Evolutionary conservation across 805 yeast genomes (phyloP), one percentile per base, ranked within the genome.

Genomic region (Nakazawaea anatomiae): DNA sequence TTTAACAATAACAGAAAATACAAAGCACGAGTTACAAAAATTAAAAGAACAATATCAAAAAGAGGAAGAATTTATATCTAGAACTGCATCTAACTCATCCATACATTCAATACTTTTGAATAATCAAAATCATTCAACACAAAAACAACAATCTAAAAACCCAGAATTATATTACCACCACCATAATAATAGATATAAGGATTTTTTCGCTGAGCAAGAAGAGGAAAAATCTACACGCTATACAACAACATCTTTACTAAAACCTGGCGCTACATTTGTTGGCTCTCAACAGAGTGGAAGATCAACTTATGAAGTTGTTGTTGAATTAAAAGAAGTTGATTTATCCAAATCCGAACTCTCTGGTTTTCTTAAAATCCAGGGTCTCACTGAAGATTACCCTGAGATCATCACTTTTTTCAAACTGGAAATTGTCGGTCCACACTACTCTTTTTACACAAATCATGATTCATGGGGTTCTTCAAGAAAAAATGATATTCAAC

Each of bases 281-380:
- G 95, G 95, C 2, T 76, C 81, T 27, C 95, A 87, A 60, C 85
- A 81, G 59, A 80, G 88, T 9, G 89, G 87, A 0, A 68, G 77
- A 53, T 74, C 80, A 3, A 76, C 79, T 4, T 85, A 83, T 63
- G 84, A 82, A 55, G 89, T 87, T 18, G 69, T 75, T 41, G 89
- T 87, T 25, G 88, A 83, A 58, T 69, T 87, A 56, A 79, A 83
- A 63, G 77, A 77, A 44, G 86, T 87, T n/a, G 89, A 87, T 64
- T 66, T 85, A 57, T 64, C 64, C 8, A 71, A 73, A 47, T 77
- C 83, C 8, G 66, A 64, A 40, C 47, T 77, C 7, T 71, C 85
- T 28, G 91, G 91, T 4, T 83, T 81, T 55, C 68, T 85, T 45
- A 79, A 80, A 52, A 85, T 85, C 52, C 74, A 78, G 44, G 89